These are phyloP conservation scores for Schrenkiella parvula DNA, from an alignment of 345 rosid genomes.

Conservation along the genomic window DNA sequence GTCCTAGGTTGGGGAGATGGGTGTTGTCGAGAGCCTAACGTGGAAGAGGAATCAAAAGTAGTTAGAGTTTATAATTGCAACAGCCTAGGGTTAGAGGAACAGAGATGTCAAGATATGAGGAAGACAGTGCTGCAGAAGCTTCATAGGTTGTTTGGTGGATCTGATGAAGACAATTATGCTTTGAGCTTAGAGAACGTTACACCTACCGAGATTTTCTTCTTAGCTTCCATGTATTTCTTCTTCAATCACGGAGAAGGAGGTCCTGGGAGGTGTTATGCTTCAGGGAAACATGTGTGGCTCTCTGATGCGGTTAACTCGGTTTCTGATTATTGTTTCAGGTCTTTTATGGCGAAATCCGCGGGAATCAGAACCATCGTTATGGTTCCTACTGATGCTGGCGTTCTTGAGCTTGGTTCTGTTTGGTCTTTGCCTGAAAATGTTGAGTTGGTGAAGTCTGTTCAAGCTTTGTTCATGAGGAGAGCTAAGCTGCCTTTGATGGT, in stretches of 20 bases:
- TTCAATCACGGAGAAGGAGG: slow-evolving; percentile 88
- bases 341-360: slow-evolving; percentile 73
- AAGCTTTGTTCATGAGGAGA: slow-evolving; percentile 47
- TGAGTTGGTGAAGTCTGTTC: slow-evolving; percentile 50
- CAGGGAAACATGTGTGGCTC: slow-evolving; percentile 76
- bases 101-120: slow-evolving; percentile 73
- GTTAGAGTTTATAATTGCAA: slow-evolving; percentile 32
- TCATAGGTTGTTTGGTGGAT: slow-evolving; percentile 77
- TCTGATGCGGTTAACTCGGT: slow-evolving; percentile 43
- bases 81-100: slow-evolving; percentile 40
- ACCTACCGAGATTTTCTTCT: slow-evolving; percentile 86
- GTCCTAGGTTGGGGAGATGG: slow-evolving; percentile 99
- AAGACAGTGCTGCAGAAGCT: slow-evolving; percentile 82
- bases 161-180: slow-evolving; percentile 85
- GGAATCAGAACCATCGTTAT: slow-evolving; percentile 78
- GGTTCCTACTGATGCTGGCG: slow-evolving; percentile 86
- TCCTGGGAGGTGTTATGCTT: slow-evolving; percentile 78
- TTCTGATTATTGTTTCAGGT: slow-evolving; percentile 79
- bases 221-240: slow-evolving; percentile 97
- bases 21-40: slow-evolving; percentile 79
- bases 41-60: slow-evolving; percentile 65
- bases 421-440: slow-evolving; percentile 60
- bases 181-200: slow-evolving; percentile 84
- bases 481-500: neutral
- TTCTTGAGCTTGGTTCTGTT: slow-evolving; percentile 91